Evolutionary conservation across 2,329 filamentous ascomycete genomes (phyloP).

Genomic region (Fusarium dlaminii): DNA sequence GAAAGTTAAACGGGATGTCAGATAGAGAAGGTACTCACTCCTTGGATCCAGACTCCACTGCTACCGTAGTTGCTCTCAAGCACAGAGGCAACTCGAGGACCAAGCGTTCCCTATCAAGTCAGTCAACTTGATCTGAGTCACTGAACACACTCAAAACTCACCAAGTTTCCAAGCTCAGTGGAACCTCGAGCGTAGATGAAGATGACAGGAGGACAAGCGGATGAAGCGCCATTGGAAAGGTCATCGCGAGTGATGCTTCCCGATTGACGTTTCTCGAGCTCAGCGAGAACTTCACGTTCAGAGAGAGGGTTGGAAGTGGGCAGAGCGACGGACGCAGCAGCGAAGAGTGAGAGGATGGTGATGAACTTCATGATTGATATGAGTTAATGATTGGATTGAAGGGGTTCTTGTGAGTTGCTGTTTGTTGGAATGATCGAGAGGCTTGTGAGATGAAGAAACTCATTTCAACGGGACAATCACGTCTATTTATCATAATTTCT

Average conservation of each 20-base stretch:
- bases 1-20: accelerated
- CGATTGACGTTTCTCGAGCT: slow-evolving; percentile 5
- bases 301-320: neutral
- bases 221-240: slow-evolving; percentile 41
- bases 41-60: slow-evolving; percentile 53
- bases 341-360: slow-evolving; percentile 15
- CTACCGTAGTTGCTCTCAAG: slow-evolving; percentile 42
- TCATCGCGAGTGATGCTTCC: slow-evolving; percentile 38
- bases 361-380: slow-evolving; percentile 27
- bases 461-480: neutral
- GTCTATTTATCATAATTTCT: slow-evolving; percentile 2
- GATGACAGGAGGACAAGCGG: slow-evolving; percentile 48
- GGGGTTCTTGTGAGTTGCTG: neutral
- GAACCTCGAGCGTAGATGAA: slow-evolving; percentile 53
- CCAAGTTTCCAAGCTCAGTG: slow-evolving; percentile 52
- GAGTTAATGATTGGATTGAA: neutral
- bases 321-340: slow-evolving; percentile 9
- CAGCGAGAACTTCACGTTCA: slow-evolving; percentile 9
- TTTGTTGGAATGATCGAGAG: neutral
- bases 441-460: neutral
- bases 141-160: neutral
- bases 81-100: slow-evolving; percentile 43
- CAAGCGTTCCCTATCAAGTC: slow-evolving; percentile 40
- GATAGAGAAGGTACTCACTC: slow-evolving; percentile 41
- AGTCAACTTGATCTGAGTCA: accelerated